Evolutionary conservation across 345 rosid genomes (phyloP).

Genomic region (Turritis glabra): DNA sequence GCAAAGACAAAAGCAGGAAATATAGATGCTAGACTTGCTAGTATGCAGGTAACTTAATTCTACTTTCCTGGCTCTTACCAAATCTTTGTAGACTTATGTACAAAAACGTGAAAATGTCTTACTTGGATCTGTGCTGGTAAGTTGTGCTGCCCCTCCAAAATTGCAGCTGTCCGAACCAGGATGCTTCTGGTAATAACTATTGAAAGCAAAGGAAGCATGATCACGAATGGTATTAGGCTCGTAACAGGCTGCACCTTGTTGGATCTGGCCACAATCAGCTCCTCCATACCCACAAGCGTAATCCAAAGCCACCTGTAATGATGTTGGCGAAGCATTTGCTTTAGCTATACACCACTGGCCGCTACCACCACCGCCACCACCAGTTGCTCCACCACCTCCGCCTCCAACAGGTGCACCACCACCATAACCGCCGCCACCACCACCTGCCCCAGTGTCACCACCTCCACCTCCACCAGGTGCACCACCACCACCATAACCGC

Average conservation of each 20-base stretch:
- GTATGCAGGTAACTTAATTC: conserved; percentile 10
- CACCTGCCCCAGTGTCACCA: conserved; percentile 23
- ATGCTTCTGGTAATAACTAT: conserved; percentile 92
- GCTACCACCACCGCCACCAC: conserved; percentile 28
- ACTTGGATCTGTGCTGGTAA: conserved; percentile 89
- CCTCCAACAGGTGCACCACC: conserved; percentile 32
- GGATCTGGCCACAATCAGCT: conserved; percentile 83
- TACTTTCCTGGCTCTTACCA: not conserved
- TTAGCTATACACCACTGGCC: conserved; percentile 85
- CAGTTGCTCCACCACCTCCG: conserved; percentile 36
- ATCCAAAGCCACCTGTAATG: conserved; percentile 93
- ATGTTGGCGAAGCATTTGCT: conserved; percentile 69
- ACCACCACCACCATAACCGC: not conserved
- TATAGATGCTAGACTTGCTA: not conserved
- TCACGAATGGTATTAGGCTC: conserved; percentile 68
- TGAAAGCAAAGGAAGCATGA: conserved; percentile 97
- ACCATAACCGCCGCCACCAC: not conserved
- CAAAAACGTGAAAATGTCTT: conserved; percentile 33
- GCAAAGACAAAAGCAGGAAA: not conserved
- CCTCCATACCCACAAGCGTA: conserved; percentile 97
- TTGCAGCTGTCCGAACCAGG: conserved; percentile 84
- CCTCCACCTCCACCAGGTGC: conserved; percentile 13
- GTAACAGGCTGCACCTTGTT: conserved; percentile 71
- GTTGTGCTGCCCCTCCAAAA: conserved; percentile 93
- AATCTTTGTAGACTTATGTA: conserved; percentile 1